Percentiles rank a stretch among this genome's conserved stretches.
These are phyloP conservation scores for Candida gorgasii DNA, from an alignment of 805 yeast species.

Conservation along the genomic window DNA sequence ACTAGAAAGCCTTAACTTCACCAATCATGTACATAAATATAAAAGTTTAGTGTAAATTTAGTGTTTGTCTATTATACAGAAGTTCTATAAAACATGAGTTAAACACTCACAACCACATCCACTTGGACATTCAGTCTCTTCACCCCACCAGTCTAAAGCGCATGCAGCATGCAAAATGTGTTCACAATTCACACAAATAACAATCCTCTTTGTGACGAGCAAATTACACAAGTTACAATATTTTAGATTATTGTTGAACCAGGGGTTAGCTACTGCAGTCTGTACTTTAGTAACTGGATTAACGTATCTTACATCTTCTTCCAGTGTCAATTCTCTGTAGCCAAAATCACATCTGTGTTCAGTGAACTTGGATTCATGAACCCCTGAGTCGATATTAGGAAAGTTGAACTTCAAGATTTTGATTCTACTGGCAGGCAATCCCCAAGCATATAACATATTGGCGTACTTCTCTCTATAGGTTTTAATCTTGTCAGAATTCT, in stretches of 20 bases:
- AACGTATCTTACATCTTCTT: constrained; percentile 19
- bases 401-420: constrained; percentile 75
- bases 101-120: constrained; percentile 85
- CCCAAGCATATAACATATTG: constrained; percentile 77
- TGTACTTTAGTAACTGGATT: constrained; percentile 26
- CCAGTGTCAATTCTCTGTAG: constrained; percentile 21
- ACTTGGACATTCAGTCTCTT: constrained; percentile 58
- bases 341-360: constrained; percentile 40
- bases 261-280: constrained; percentile 25
- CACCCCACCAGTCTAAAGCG: constrained; percentile 78
- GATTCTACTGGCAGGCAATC: constrained; percentile 73
- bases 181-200: constrained; percentile 71
- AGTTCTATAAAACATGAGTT: constrained; percentile 15
- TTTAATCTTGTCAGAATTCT: constrained; percentile 36
- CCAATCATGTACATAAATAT: neutral
- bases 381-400: constrained; percentile 20
- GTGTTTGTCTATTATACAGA: neutral
- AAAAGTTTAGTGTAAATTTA: neutral
- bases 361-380: constrained; percentile 16
- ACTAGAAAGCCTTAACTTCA: constrained; percentile 39
- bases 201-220: constrained; percentile 57
- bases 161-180: constrained; percentile 80
- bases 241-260: constrained; percentile 31
- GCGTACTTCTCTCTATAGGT: constrained; percentile 70
- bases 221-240: constrained; percentile 70